phyloP scores from a whole-genome alignment of 1,284 basidiomycete genomes.

The Puccinia polysora region DNA sequence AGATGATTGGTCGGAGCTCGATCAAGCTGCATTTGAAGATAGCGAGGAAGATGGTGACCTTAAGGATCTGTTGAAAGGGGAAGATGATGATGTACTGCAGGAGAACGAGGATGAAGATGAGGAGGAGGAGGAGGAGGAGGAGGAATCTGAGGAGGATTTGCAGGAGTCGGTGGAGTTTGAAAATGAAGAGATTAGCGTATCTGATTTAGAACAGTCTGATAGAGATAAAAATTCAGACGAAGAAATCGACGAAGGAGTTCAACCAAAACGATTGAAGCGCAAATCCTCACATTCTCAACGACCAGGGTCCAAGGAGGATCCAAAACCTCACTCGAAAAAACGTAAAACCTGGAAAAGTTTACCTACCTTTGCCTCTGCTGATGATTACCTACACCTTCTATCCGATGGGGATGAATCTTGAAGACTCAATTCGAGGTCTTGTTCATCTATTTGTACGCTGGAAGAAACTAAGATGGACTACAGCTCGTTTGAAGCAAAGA shows the following conservation, averaged over 20 bases:
- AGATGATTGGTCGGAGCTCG: conserved; percentile 58
- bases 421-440: background rate
- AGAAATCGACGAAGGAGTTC: conserved; percentile 18
- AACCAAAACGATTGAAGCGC: too few species aligned
- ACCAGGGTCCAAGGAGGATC: too few species aligned
- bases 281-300: too few species aligned
- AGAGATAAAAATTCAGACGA: conserved; percentile 20
- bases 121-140: conserved; percentile 56
- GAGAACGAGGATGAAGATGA: too few species aligned
- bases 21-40: conserved; percentile 5
- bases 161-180: background rate
- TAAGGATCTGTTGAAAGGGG: conserved; percentile 58
- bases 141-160: conserved; percentile 27
- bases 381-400: conserved; percentile 90
- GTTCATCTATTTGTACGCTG: too few species aligned
- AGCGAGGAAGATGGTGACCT: conserved; percentile 7
- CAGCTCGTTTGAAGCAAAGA: too few species aligned
- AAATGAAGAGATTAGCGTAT: conserved; percentile 48
- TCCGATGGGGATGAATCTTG: conserved; percentile 57
- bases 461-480: too few species aligned
- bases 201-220: conserved; percentile 45
- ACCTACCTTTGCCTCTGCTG: conserved; percentile 87
- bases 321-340: conserved; percentile 56
- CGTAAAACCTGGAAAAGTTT: conserved; percentile 69
- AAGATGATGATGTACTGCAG: conserved; percentile 64